phyloP scores from a whole-genome alignment of 208 protist species.

The Acanthamoeba royreba region DNA sequence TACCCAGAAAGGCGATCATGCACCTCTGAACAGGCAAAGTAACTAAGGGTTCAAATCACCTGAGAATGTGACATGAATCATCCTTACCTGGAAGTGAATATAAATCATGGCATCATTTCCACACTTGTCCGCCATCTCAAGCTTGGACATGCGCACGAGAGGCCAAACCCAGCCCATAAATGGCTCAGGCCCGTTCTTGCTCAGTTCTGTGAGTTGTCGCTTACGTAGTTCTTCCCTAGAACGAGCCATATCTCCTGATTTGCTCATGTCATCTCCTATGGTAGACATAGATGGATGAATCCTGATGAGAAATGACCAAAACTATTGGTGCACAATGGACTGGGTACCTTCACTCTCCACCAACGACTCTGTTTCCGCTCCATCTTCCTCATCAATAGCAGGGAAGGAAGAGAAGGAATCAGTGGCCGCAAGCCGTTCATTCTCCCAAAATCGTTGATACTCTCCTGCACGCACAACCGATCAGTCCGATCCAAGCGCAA shows the following conservation, averaged over 20 bases:
- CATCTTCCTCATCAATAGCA: not conserved
- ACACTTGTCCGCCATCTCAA: conserved; percentile 2
- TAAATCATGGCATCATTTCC: conserved; percentile 50
- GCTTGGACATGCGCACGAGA: not conserved
- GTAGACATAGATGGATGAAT: too few species aligned
- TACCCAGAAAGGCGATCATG: not conserved
- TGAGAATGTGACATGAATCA: not conserved
- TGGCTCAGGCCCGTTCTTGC: conserved; percentile 7
- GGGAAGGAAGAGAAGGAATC: not conserved
- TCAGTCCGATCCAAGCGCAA: not conserved
- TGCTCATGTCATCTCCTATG: not conserved
- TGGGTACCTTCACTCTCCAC: not conserved
- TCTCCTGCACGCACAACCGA: not conserved
- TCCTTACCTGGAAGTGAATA: not conserved
- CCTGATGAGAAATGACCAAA: not conserved
- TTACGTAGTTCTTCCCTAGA: not conserved
- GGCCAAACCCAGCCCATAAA: conserved; percentile 46
- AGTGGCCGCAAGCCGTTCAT: not conserved
- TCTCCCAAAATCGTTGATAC: conserved; percentile 14
- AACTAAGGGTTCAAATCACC: not conserved
- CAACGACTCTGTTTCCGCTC: not conserved
- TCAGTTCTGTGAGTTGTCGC: not conserved
- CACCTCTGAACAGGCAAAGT: not conserved
- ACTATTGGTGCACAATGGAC: not conserved
- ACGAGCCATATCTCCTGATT: not conserved